These are phyloP conservation scores for Musa troglodytarum DNA, from an alignment of 176 grass and related monocot genomes.

Conservation along the genomic window DNA sequence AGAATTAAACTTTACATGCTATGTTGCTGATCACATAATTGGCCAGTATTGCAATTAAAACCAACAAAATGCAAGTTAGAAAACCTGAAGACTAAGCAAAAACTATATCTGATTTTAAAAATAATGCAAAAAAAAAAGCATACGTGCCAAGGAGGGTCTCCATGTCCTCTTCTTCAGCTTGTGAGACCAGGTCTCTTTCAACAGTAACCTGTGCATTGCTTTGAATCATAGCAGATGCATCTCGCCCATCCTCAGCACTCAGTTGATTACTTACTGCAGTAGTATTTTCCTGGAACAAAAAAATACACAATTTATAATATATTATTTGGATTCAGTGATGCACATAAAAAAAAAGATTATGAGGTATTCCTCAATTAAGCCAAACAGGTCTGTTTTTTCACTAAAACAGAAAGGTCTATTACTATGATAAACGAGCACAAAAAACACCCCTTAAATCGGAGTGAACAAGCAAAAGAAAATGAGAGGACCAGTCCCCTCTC, in stretches of 20 bases:
- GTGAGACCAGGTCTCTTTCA: slow-evolving; percentile 71
- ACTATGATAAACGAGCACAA: no score
- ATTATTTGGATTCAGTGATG: not conserved
- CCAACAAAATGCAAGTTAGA: not conserved
- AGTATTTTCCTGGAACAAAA: slow-evolving; percentile 57
- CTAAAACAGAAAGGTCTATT: no score
- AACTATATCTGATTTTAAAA: not conserved
- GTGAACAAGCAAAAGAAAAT: no score
- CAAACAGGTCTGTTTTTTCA: no score
- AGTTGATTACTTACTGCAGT: slow-evolving; percentile 39
- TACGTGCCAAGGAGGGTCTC: slow-evolving; percentile 81
- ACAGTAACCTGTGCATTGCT: slow-evolving; percentile 40
- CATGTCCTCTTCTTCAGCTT: slow-evolving; percentile 85
- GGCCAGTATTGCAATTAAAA: not conserved
- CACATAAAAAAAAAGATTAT: not conserved
- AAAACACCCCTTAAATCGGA: no score
- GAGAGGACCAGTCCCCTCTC: no score
- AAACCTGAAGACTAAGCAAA: not conserved
- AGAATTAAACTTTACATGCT: no score
- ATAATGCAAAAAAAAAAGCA: slow-evolving; percentile 3
- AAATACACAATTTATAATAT: not conserved
- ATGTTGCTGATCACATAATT: no score
- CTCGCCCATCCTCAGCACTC: slow-evolving; percentile 33
- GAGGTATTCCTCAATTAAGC: not conserved
- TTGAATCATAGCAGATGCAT: slow-evolving; percentile 35